Evolutionary conservation across 208 protist species (phyloP).

Genomic region (Trypanosoma theileri): DNA sequence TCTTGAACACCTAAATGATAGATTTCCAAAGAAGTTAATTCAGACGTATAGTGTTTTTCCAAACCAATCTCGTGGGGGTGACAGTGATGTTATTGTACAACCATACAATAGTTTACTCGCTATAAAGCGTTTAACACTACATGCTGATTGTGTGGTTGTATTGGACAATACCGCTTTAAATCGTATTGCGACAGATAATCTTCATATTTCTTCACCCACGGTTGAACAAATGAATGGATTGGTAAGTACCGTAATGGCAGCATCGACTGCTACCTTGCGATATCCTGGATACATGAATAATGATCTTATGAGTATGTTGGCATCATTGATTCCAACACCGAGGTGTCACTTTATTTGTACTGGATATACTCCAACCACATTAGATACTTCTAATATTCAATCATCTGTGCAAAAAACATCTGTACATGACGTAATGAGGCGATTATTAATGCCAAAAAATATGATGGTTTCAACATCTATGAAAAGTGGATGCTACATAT

Average conservation of each 20-base stretch:
- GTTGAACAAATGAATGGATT: conserved; percentile 98
- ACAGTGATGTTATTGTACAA: conserved; percentile 98
- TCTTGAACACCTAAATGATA: conserved; percentile 98
- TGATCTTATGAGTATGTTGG: conserved; percentile 96
- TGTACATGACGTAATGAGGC: conserved; percentile 99
- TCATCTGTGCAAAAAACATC: conserved; percentile 98
- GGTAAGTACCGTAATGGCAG: conserved; percentile 99
- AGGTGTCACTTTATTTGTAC: conserved; percentile 99
- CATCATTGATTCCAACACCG: conserved; percentile 99
- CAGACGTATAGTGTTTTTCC: conserved; percentile 99
- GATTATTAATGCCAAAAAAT: conserved; percentile 99
- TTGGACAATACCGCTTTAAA: conserved; percentile 99
- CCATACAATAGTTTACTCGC: conserved; percentile 99
- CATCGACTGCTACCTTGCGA: conserved; percentile 97
- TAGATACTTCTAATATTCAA: conserved; percentile 88
- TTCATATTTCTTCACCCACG: conserved; percentile 95
- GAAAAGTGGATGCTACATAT: conserved; percentile 98
- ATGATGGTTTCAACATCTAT: conserved; percentile 95
- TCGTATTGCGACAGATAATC: conserved; percentile 95
- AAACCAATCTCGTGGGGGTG: conserved; percentile 67
- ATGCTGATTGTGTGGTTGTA: conserved; percentile 98
- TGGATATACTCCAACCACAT: conserved; percentile 97
- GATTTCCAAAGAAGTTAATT: conserved; percentile 97
- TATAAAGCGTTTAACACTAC: conserved; percentile 97
- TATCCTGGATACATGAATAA: conserved; percentile 99